Conservation (phyloP, 306 rosid species). For the Dalbergia cochinchinensis region DNA sequence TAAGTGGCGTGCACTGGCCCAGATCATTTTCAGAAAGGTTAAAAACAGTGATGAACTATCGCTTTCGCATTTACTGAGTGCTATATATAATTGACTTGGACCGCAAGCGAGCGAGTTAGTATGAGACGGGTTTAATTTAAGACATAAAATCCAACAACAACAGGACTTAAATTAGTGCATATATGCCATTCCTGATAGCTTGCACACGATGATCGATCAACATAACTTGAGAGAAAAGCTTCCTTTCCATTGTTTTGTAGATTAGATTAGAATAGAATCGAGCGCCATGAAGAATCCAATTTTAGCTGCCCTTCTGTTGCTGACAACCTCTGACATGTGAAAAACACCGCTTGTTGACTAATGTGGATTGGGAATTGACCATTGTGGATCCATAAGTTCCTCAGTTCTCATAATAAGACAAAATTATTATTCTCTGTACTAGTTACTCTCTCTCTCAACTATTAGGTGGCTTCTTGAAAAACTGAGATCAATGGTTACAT, state of each 20-base stretch:
- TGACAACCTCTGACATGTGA: background rate
- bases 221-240: background rate
- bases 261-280: background rate
- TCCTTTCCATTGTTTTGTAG: background rate
- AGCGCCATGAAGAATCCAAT: background rate
- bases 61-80: background rate
- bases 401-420: no score
- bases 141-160: no score
- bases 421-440: no score
- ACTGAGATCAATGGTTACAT: no score
- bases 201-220: background rate
- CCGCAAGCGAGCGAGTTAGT: constrained; percentile 16
- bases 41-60: no score
- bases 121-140: background rate
- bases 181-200: no score
- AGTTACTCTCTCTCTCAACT: no score
- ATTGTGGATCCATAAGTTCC: background rate
- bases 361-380: background rate
- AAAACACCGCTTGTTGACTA: background rate
- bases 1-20: background rate
- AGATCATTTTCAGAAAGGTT: background rate
- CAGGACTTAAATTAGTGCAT: no score
- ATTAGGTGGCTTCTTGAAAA: no score
- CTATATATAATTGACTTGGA: background rate
- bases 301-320: background rate